phyloP scores from a whole-genome alignment of 108 stramenopile species.

The Skeletonema grethae region DNA sequence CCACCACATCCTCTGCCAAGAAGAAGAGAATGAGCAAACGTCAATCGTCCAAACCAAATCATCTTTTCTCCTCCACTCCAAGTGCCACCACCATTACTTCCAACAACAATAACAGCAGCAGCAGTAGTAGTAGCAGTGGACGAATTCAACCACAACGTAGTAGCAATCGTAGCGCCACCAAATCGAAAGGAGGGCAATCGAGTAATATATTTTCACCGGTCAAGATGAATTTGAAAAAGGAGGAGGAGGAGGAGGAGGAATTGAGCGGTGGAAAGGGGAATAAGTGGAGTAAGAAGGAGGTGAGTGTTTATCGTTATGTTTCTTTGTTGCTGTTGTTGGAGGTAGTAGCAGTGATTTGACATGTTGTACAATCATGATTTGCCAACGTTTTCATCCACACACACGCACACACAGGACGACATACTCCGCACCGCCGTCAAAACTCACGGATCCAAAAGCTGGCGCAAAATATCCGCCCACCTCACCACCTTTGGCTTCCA shows the following conservation, averaged over 20 bases:
- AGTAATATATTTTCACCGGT: background rate
- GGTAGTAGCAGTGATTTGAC: background rate
- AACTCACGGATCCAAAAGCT: slow-evolving; percentile 71
- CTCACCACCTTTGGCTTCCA: slow-evolving; percentile 28
- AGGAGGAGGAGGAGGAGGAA: background rate
- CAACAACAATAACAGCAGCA: background rate
- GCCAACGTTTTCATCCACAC: background rate
- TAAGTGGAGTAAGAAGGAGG: slow-evolving; percentile 6
- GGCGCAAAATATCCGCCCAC: slow-evolving; percentile 65
- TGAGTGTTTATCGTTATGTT: background rate
- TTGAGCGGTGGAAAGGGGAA: background rate
- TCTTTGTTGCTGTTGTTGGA: background rate
- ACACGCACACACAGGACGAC: slow-evolving; percentile 49
- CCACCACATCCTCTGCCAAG: background rate
- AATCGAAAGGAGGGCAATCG: background rate
- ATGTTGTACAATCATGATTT: too few species aligned
- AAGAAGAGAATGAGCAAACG: background rate
- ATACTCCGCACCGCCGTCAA: slow-evolving; percentile 61
- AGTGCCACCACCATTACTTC: background rate
- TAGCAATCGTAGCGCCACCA: too few species aligned
- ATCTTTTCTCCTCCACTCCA: background rate
- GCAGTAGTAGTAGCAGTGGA: background rate
- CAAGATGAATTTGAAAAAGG: background rate
- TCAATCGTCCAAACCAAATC: background rate
- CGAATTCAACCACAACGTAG: background rate